phyloP scores from a whole-genome alignment of 768 basidiomycete species.

The Russula sp. region DNA sequence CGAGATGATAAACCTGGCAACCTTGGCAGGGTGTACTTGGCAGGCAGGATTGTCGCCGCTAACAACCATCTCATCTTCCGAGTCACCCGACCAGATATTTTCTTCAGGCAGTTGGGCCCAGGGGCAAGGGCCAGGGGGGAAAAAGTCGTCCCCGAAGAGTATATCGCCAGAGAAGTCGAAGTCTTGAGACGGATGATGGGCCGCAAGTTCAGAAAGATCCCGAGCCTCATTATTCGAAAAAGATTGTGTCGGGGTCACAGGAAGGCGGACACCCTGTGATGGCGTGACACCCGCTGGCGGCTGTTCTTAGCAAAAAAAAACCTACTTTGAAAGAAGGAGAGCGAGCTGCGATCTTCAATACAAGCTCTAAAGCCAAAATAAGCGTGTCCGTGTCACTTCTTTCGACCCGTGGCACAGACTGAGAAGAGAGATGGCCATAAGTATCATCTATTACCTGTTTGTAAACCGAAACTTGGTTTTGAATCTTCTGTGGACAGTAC shows the following conservation, averaged over 20 bases:
- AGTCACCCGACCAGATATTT: slow-evolving; percentile 6
- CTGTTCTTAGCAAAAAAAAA: neutral
- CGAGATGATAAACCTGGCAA: neutral
- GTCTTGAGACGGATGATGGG: neutral
- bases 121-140: neutral
- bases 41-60: neutral
- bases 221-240: neutral
- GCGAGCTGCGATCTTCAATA: slow-evolving; percentile 14
- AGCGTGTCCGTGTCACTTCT: slow-evolving; percentile 6
- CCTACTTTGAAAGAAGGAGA: slow-evolving; percentile 14
- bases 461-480: slow-evolving; percentile 1
- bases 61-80: neutral
- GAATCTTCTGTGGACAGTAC: slow-evolving; percentile 4
- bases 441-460: neutral
- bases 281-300: neutral
- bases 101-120: neutral
- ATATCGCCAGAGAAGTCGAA: neutral
- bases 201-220: slow-evolving; percentile 1
- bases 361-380: slow-evolving; percentile 18
- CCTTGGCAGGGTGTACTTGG: neutral
- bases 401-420: neutral
- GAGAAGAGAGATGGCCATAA: neutral
- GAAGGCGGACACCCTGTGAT: neutral
- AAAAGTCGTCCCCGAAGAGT: slow-evolving; percentile 2
- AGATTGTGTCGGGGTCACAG: neutral